Percentiles rank a stretch among this genome's conserved stretches.
These are phyloP conservation scores for Dactylonectria estremocensis DNA, from an alignment of 2,329 filamentous ascomycete species.

Conservation along the genomic window DNA sequence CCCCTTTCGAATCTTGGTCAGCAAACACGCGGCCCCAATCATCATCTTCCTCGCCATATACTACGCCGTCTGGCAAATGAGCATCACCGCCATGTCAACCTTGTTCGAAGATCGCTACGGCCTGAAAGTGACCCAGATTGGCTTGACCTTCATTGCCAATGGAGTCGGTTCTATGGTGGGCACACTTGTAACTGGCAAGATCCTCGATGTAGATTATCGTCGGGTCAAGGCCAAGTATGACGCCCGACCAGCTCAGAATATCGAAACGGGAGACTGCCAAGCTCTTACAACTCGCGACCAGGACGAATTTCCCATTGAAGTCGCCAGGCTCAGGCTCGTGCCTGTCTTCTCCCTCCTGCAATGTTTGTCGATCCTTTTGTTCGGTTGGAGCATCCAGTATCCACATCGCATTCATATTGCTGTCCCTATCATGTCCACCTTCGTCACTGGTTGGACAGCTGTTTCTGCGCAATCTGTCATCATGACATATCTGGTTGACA, in stretches of 20 bases:
- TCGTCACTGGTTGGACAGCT: conserved; percentile 67
- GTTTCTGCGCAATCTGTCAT: conserved; percentile 64
- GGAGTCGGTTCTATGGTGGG: conserved; percentile 69
- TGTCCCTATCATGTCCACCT: conserved; percentile 64
- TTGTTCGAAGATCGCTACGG: conserved; percentile 62
- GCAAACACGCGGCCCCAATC: conserved; percentile 59
- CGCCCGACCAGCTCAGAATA: neutral
- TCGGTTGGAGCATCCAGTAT: conserved; percentile 68
- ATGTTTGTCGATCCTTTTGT: conserved; percentile 62
- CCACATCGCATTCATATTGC: conserved; percentile 60
- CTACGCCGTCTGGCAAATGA: conserved; percentile 71
- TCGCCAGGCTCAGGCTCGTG: conserved; percentile 65
- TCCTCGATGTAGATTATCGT: conserved; percentile 67
- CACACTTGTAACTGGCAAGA: conserved; percentile 65
- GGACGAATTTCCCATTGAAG: conserved; percentile 63
- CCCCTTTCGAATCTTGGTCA: conserved; percentile 63
- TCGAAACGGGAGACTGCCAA: too few relatives aligned
- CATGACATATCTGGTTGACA: conserved; percentile 68
- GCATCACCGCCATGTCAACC: conserved; percentile 66
- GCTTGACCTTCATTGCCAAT: conserved; percentile 68
- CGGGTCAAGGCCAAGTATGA: conserved; percentile 52
- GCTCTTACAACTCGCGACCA: neutral
- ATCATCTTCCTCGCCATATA: conserved; percentile 65
- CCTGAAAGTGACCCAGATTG: conserved; percentile 61
- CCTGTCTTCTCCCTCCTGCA: conserved; percentile 62